Percentiles rank a stretch among this genome's conserved stretches.
phyloP scores from a whole-genome alignment of 805 yeast genomes.

The Ogataea sp. region DNA sequence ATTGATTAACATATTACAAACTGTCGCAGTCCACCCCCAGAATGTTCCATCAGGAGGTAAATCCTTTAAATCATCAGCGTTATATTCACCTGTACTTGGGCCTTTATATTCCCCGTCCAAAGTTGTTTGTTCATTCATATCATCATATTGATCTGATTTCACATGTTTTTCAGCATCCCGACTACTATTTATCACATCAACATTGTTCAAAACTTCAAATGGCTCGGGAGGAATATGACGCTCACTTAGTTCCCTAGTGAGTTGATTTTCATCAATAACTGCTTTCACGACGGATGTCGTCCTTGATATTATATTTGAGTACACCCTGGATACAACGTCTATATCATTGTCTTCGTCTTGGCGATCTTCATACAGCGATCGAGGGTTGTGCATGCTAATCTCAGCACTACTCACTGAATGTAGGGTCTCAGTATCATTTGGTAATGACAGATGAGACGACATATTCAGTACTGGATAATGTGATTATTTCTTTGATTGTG shows the following conservation, averaged over 20 bases:
- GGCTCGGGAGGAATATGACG: constrained; percentile 5
- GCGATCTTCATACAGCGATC: no score
- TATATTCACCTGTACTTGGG: constrained; percentile 27
- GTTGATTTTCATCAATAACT: constrained; percentile 20
- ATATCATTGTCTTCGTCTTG: no score
- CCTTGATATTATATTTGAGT: constrained; percentile 9
- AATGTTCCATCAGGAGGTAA: constrained; percentile 36
- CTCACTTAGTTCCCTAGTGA: constrained; percentile 8
- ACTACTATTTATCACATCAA: not conserved
- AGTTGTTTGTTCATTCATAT: no score
- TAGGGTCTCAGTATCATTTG: not conserved
- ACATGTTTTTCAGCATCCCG: no score
- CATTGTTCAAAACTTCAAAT: not conserved
- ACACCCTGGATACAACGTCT: not conserved
- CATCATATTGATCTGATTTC: no score
- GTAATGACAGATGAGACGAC: no score
- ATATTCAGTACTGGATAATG: no score
- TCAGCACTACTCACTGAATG: not conserved
- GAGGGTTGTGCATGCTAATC: no score
- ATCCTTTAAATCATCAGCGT: constrained; percentile 16
- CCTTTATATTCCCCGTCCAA: no score
- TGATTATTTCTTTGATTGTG: no score
- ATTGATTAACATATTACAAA: constrained; percentile 22
- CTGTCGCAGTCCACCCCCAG: constrained; percentile 42
- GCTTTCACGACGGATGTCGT: constrained; percentile 19